These are phyloP conservation scores for Dactylella cylindrospora DNA, from an alignment of 2,329 filamentous ascomycete genomes.

Conservation along the genomic window DNA sequence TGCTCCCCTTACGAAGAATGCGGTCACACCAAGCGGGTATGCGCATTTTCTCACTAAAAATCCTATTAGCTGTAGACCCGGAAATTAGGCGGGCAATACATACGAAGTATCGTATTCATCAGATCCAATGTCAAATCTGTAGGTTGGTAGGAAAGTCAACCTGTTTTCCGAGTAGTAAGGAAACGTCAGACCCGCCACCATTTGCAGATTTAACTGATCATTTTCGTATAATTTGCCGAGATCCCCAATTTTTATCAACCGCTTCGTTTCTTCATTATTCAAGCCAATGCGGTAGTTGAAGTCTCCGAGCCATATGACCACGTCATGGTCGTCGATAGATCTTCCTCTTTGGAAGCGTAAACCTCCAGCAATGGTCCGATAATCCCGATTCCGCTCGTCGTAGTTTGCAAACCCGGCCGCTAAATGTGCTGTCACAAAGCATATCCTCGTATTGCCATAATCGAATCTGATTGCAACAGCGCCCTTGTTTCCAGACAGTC, in stretches of 20 bases:
- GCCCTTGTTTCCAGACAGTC: slow-evolving; percentile 97
- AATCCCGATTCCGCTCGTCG: slow-evolving; percentile 92
- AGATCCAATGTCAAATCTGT: slow-evolving; percentile 88
- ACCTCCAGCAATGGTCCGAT: slow-evolving; percentile 81
- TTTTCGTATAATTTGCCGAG: slow-evolving; percentile 82
- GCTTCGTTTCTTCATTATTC: slow-evolving; percentile 72
- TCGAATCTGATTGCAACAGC: slow-evolving; percentile 95
- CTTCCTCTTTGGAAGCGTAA: slow-evolving; percentile 87
- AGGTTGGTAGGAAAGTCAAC: slow-evolving; percentile 88
- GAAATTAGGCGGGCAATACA: slow-evolving; percentile 50
- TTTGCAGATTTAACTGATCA: slow-evolving; percentile 93
- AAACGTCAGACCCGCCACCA: slow-evolving; percentile 88
- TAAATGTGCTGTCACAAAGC: slow-evolving; percentile 93
- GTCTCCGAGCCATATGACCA: slow-evolving; percentile 92
- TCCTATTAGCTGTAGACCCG: slow-evolving; percentile 8
- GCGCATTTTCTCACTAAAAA: slow-evolving; percentile 76
- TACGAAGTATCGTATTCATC: slow-evolving; percentile 90
- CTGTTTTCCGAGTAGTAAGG: slow-evolving; percentile 86
- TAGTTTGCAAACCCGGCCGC: slow-evolving; percentile 96
- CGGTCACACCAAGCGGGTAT: slow-evolving; percentile 98
- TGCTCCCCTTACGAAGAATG: slow-evolving; percentile 80
- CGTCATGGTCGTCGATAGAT: slow-evolving; percentile 86
- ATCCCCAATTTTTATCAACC: slow-evolving; percentile 70
- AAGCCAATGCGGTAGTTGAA: slow-evolving; percentile 98
- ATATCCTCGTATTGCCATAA: slow-evolving; percentile 87